Evolutionary conservation across 139 green algal species (phyloP), one percentile per base, ranked within the genome.

Genomic region (Closterium sp.): DNA sequence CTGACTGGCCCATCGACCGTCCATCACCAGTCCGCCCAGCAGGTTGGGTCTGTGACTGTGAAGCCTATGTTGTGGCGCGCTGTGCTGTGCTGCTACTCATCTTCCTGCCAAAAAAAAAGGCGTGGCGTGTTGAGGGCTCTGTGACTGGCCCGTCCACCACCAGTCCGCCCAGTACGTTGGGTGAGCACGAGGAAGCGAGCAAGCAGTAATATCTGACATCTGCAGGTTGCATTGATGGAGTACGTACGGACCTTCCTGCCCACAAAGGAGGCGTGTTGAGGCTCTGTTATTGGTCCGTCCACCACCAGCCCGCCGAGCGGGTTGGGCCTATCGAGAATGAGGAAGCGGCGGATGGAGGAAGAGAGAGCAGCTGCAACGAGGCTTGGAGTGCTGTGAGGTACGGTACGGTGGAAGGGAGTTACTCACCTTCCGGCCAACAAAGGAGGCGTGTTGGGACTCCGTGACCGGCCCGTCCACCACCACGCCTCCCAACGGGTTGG

Each of bases 81-180:
- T n/a, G n/a, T n/a, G n/a, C n/a, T n/a, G n/a, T n/a, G n/a, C n/a
- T n/a, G n/a, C 50, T 19, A 70, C 50, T 24, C 9, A 70, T 17
- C 50, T 79, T 79, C 17, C 62, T 79, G 0, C 62, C 62, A 22
- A 79, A 13, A 1, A 79, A 79, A 13, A 13, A 79, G 62, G 62
- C 62, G 62, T 79, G 62, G 62, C 62, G 62, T 79, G 62, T 24
- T 79, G 62, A 29, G 11, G 34, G 19, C 85, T 89, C 84, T 7
- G 95, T 34, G 85, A 95, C 17, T 19, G 95, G 95, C 31, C 95
- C 95, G 6, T 95, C 91, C 29, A 95, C 86, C 11, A 93, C 28
- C 21, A 89, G 27, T 2, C 62, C 62, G 24, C 62, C 62, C 62
- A 79, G 62, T 2, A 13, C 13, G 62, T 79, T 79, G 62, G 62